These are phyloP conservation scores for Aspergillus puulaauensis DNA, from an alignment of 2,329 filamentous ascomycete species.

Conservation along the genomic window DNA sequence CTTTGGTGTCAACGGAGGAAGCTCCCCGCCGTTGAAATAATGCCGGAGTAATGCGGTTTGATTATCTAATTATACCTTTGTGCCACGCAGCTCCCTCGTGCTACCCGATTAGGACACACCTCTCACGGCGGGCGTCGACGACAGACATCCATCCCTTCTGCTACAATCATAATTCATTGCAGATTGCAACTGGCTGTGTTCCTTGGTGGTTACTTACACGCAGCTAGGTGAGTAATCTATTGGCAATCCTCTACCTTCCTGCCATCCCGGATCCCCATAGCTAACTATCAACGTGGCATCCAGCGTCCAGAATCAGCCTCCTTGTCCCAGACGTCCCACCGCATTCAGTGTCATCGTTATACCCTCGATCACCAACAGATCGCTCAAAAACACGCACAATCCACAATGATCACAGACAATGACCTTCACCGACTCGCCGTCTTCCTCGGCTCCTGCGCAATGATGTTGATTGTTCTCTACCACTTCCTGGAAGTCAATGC, in stretches of 20 bases:
- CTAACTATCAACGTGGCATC: slow-evolving; percentile 14
- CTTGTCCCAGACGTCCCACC: background rate
- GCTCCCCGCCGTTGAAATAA: slow-evolving; percentile 3
- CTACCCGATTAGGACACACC: background rate
- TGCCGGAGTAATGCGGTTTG: background rate
- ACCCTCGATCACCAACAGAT: background rate
- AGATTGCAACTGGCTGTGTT: background rate
- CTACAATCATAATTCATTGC: background rate
- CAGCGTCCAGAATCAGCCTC: background rate
- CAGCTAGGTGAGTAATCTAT: slow-evolving; percentile 1
- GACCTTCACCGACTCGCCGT: slow-evolving; percentile 89
- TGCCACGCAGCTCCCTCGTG: background rate
- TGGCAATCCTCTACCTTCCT: background rate
- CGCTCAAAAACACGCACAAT: background rate
- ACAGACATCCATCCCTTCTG: background rate
- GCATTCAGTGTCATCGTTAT: background rate
- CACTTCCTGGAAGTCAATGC: slow-evolving; percentile 96
- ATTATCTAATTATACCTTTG: slow-evolving; percentile 1
- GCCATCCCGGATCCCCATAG: background rate
- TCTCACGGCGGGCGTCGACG: background rate
- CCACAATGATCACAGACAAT: slow-evolving; percentile 88
- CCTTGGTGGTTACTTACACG: background rate
- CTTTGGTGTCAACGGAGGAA: background rate
- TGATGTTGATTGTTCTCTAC: slow-evolving; percentile 92
- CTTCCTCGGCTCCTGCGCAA: slow-evolving; percentile 83